Evolutionary conservation across 208 protist genomes (phyloP).

Genomic region (Acanthamoeba castellanii): DNA sequence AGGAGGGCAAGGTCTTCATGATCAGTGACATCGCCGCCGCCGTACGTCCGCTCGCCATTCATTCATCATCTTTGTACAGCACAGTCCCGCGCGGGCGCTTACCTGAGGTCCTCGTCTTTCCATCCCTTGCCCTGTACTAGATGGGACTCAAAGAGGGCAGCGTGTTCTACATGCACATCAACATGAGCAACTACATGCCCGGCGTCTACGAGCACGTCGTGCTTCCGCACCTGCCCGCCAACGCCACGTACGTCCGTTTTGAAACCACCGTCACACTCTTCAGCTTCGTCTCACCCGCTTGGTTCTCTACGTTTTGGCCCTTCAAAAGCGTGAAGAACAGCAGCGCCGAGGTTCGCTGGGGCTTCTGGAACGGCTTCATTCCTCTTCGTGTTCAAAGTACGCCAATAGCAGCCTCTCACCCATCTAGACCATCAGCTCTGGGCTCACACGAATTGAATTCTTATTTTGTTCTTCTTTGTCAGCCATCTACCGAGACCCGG

Average conservation of each 20-base stretch:
- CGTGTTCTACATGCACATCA: slow-evolving; percentile 38
- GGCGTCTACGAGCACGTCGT: slow-evolving; percentile 36
- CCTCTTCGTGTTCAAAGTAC: slow-evolving; percentile 30
- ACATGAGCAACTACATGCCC: slow-evolving; percentile 26
- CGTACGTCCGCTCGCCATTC: background rate
- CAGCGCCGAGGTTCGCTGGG: background rate
- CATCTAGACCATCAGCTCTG: background rate
- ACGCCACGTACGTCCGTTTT: background rate
- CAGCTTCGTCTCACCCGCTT: background rate
- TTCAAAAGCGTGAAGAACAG: background rate
- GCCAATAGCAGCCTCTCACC: background rate
- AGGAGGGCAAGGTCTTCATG: slow-evolving; percentile 49
- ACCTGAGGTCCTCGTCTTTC: too few relatives aligned
- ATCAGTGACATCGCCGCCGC: background rate
- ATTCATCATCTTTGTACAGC: background rate
- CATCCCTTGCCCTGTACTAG: background rate
- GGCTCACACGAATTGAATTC: background rate
- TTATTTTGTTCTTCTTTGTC: background rate
- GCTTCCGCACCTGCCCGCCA: background rate
- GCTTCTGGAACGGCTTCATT: slow-evolving; percentile 41
- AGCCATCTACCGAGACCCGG: background rate
- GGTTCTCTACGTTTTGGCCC: background rate
- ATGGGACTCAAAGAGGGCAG: slow-evolving; percentile 1
- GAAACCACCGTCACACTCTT: background rate
- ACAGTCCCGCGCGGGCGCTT: too few relatives aligned